A percentile compares a stretch with the other conserved stretches of the same genome.
phyloP scores from a whole-genome alignment of 805 yeast species.

The Wickerhamiella vanderwaltii region DNA sequence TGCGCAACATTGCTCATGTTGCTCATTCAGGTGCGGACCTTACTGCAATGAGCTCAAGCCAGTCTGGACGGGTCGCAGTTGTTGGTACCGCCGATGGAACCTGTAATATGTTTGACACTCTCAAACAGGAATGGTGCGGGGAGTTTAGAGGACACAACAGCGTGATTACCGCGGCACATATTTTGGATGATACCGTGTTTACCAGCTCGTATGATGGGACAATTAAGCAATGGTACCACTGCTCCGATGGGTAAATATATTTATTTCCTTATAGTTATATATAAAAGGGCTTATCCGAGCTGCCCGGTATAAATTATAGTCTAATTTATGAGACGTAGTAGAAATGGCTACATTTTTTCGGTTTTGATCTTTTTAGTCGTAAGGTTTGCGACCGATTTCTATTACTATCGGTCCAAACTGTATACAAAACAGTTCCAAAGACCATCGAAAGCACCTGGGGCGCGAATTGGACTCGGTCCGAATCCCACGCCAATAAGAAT shows the following conservation, averaged over 20 bases:
- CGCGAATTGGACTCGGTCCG: slow-evolving; percentile 3
- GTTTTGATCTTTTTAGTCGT: no score
- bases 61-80: slow-evolving; percentile 19
- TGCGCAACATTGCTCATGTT: slow-evolving; percentile 5
- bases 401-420: no score
- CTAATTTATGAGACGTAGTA: no score
- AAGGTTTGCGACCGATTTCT: no score
- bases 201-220: slow-evolving; percentile 17
- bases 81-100: slow-evolving; percentile 16
- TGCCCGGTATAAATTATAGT: no score
- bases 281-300: no score
- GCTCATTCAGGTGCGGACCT: slow-evolving; percentile 3
- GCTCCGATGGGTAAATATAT: no score
- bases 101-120: slow-evolving; percentile 14
- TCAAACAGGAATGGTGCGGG: slow-evolving; percentile 10
- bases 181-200: slow-evolving; percentile 7
- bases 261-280: no score
- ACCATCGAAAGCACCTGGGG: slow-evolving; percentile 1
- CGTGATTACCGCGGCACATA: slow-evolving; percentile 11
- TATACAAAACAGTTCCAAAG: background rate
- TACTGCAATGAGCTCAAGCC: slow-evolving; percentile 13
- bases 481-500: slow-evolving; percentile 6
- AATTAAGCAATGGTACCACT: slow-evolving; percentile 3
- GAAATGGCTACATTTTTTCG: no score
- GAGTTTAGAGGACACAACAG: slow-evolving; percentile 11